Conservation (phyloP, 148 eudicot genomes). For the Heliamphora exappendiculata region DNA sequence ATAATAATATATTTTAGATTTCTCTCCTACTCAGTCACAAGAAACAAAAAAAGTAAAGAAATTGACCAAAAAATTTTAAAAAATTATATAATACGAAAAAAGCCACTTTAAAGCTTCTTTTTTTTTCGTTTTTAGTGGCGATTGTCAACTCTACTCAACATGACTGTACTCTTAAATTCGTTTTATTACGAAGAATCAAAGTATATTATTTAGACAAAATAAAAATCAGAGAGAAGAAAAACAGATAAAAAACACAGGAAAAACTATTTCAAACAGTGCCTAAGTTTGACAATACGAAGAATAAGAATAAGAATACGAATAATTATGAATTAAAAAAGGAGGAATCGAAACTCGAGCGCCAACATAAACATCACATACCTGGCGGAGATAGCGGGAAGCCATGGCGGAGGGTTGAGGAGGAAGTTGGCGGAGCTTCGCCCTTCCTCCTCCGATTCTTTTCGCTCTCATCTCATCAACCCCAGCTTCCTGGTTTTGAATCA, state of each 20-base stretch:
- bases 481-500: neutral
- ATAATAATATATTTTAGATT: no score
- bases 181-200: no score
- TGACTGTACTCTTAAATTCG: no score
- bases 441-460: constrained; percentile 10
- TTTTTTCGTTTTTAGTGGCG: neutral
- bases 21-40: no score
- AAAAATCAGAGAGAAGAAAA: no score
- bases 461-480: constrained; percentile 4
- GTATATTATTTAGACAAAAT: no score
- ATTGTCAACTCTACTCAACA: no score
- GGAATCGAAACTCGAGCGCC: neutral
- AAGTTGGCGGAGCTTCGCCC: neutral
- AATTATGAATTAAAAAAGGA: neutral
- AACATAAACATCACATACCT: neutral
- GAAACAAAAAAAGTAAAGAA: no score
- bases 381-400: constrained; percentile 1
- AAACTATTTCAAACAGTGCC: no score
- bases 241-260: no score
- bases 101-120: neutral
- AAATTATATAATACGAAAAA: no score
- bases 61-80: no score
- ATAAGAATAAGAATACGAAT: neutral
- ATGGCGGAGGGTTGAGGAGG: constrained; percentile 12
- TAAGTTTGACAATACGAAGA: neutral